phyloP scores from a whole-genome alignment of 2,329 filamentous ascomycete species.

The Colletotrichum falcatum region DNA sequence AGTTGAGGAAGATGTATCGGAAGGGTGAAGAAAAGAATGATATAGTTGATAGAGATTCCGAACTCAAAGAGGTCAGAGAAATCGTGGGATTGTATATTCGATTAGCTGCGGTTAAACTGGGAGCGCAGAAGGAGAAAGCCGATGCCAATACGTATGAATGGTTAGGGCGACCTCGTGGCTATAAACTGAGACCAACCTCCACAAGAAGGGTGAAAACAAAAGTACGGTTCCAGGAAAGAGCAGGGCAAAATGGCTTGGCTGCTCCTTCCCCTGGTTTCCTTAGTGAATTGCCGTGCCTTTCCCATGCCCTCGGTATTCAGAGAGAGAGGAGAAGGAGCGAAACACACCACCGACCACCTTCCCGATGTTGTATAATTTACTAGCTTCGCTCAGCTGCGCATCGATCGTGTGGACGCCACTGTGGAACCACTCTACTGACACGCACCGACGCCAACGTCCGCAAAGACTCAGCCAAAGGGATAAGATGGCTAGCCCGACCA shows the following conservation, averaged over 20 bases:
- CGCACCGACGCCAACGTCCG: slow-evolving; percentile 27
- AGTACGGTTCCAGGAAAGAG: slow-evolving; percentile 5
- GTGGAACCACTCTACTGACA: background rate
- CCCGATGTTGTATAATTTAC: background rate
- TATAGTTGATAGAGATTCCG: background rate
- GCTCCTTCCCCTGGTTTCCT: slow-evolving; percentile 15
- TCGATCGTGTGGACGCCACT: slow-evolving; percentile 36
- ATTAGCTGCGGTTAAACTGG: no score
- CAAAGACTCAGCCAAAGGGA: slow-evolving; percentile 6
- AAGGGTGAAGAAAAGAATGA: background rate
- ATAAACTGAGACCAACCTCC: slow-evolving; percentile 1
- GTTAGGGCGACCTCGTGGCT: slow-evolving; percentile 35
- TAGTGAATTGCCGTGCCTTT: slow-evolving; percentile 17
- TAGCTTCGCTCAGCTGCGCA: no score
- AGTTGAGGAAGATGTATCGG: background rate
- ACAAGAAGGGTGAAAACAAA: background rate
- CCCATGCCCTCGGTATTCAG: background rate
- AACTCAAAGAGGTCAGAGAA: background rate
- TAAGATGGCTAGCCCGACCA: background rate
- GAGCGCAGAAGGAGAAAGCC: background rate
- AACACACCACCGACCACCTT: slow-evolving; percentile 1
- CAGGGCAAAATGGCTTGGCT: background rate
- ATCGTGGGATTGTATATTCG: slow-evolving; percentile 1
- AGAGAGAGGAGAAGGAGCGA: slow-evolving; percentile 7
- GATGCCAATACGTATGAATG: no score